A percentile compares a stretch with the other conserved stretches of the same genome.
These are phyloP conservation scores for Neurospora sp. DNA, from an alignment of 495 filamentous ascomycete genomes.

Conservation along the genomic window DNA sequence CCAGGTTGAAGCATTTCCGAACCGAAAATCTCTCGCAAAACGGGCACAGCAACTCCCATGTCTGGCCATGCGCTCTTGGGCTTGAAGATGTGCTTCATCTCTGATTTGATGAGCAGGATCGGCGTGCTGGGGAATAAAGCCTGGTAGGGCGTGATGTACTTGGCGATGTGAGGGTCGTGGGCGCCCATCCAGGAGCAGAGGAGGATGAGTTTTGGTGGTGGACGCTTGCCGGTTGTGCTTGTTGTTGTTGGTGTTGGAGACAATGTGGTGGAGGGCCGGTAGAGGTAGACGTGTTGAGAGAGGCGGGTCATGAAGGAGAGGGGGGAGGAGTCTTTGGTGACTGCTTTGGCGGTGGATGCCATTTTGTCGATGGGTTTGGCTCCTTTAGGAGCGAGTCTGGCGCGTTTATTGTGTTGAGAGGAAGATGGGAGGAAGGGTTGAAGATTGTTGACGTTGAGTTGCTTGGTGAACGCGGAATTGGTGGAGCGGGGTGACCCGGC, in stretches of 20 bases:
- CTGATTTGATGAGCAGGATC: constrained; percentile 32
- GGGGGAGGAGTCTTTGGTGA: constrained; percentile 2
- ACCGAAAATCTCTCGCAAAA: constrained; percentile 10
- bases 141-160: constrained; percentile 34
- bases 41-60: constrained; percentile 11
- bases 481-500: neutral
- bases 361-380: constrained; percentile 1
- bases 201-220: constrained; percentile 31
- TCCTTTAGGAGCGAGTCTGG: neutral
- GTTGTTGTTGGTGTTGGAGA: neutral
- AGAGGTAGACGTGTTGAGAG: constrained; percentile 25
- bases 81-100: constrained; percentile 19
- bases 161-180: constrained; percentile 33
- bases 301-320: constrained; percentile 29
- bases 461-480: neutral
- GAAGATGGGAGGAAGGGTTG: neutral
- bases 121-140: constrained; percentile 26
- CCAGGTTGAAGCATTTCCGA: neutral
- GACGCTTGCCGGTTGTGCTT: neutral
- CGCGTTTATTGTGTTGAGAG: neutral
- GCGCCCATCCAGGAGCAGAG: constrained; percentile 38
- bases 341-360: constrained; percentile 9
- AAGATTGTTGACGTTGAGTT: neutral
- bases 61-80: constrained; percentile 2
- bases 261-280: constrained; percentile 15